A percentile compares a stretch with the other conserved stretches of the same genome.
Conservation (phyloP, 177 flowering plant genomes). For the Vitis hybrid region DNA sequence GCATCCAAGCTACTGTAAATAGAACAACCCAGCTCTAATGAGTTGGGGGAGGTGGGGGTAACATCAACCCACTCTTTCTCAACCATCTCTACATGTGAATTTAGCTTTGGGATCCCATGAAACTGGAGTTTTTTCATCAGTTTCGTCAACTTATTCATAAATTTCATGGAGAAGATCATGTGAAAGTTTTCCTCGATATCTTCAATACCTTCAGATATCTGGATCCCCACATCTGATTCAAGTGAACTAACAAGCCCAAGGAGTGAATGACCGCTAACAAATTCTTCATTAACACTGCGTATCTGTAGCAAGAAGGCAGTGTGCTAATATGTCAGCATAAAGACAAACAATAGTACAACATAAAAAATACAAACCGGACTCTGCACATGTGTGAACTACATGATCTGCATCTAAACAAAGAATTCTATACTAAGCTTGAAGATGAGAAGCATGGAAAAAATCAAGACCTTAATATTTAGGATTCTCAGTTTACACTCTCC, state of each 20-base stretch:
- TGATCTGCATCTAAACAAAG: too few relatives aligned
- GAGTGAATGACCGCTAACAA: constrained; percentile 24
- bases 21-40: constrained; percentile 59
- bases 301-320: constrained; percentile 43
- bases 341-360: too few relatives aligned
- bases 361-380: too few relatives aligned
- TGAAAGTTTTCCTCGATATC: constrained; percentile 39
- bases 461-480: too few relatives aligned
- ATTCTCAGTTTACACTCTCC: too few relatives aligned
- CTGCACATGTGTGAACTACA: too few relatives aligned
- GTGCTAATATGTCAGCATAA: too few relatives aligned
- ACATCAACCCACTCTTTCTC: constrained; percentile 76
- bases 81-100: constrained; percentile 52
- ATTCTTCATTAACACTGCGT: constrained; percentile 30
- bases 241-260: constrained; percentile 52
- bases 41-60: constrained; percentile 57
- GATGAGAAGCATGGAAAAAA: too few relatives aligned
- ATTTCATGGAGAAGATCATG: constrained; percentile 55
- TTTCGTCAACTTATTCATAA: constrained; percentile 48
- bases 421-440: too few relatives aligned
- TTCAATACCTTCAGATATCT: constrained; percentile 21
- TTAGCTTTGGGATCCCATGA: constrained; percentile 28
- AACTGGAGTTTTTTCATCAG: constrained; percentile 49
- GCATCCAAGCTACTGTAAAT: constrained; percentile 52
- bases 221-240: constrained; percentile 62